Evolutionary conservation across 1,139 yeast species (phyloP).

Genomic region (Suhomyces kunorum): DNA sequence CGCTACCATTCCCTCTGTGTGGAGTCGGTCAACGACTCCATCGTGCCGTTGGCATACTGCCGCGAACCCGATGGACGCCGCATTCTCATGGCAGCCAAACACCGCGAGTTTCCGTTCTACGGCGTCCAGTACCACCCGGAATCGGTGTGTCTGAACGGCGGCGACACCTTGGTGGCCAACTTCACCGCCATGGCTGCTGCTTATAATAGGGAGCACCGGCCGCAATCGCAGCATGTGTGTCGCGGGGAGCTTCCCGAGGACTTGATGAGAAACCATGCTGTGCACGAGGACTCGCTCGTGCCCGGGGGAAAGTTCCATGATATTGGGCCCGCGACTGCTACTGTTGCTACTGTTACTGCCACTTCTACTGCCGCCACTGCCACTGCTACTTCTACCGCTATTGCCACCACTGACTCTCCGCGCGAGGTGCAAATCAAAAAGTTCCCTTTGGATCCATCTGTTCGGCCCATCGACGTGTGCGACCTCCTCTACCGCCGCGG

Average conservation of each 20-base stretch:
- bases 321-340: background rate
- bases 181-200: slow-evolving; percentile 58
- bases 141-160: slow-evolving; percentile 78
- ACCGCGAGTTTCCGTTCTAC: slow-evolving; percentile 63
- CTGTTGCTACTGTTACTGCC: no score
- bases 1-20: slow-evolving; percentile 88
- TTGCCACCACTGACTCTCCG: no score
- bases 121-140: slow-evolving; percentile 99
- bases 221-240: slow-evolving; percentile 9
- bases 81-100: slow-evolving; percentile 82
- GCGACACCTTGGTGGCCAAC: slow-evolving; percentile 57
- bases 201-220: slow-evolving; percentile 31
- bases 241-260: slow-evolving; percentile 9
- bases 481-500: slow-evolving; percentile 34
- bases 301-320: slow-evolving; percentile 12
- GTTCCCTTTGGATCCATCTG: slow-evolving; percentile 16
- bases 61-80: slow-evolving; percentile 28
- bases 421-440: no score
- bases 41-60: slow-evolving; percentile 62
- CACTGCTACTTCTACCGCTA: no score
- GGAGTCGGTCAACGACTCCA: slow-evolving; percentile 24
- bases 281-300: slow-evolving; percentile 21
- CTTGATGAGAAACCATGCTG: slow-evolving; percentile 18
- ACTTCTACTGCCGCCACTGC: no score
- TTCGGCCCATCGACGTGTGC: slow-evolving; percentile 50